Conservation (phyloP, 305 asterid genomes). For the Coffea humblotiana region DNA sequence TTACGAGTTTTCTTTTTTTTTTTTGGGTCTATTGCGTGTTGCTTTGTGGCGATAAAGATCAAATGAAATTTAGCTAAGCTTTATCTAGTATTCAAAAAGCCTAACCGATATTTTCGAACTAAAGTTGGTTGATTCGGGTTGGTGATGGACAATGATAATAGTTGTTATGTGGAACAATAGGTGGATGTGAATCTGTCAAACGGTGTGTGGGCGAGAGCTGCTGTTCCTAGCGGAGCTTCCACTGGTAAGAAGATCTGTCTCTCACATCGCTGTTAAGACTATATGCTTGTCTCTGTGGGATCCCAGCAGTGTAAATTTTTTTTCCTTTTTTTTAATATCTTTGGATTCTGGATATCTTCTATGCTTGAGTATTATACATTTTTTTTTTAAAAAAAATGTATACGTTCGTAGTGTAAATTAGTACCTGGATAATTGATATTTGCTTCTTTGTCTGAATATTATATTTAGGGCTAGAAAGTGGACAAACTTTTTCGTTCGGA, state of each 20-base stretch:
- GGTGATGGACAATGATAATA: neutral
- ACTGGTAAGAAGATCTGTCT: constrained; percentile 50
- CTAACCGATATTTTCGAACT: too few relatives aligned
- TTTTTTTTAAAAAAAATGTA: neutral
- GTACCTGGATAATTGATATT: neutral
- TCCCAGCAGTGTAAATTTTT: too few relatives aligned
- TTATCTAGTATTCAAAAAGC: neutral
- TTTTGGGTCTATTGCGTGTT: neutral
- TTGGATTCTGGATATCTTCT: too few relatives aligned
- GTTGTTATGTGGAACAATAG: constrained; percentile 26
- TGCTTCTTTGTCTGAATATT: neutral
- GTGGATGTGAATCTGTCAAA: constrained; percentile 62
- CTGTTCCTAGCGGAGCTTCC: constrained; percentile 95
- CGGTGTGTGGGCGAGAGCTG: constrained; percentile 68
- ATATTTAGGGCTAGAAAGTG: neutral
- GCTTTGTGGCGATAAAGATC: neutral
- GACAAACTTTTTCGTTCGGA: neutral
- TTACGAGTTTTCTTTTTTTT: neutral
- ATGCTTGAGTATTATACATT: too few relatives aligned
- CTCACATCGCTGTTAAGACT: too few relatives aligned
- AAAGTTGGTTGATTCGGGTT: neutral
- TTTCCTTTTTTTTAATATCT: too few relatives aligned
- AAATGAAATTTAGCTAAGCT: neutral
- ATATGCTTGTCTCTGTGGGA: too few relatives aligned
- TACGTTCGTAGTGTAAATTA: neutral